Evolutionary conservation across 2,329 filamentous ascomycete genomes (phyloP).

Genomic region (Paecilomyces formosus): DNA sequence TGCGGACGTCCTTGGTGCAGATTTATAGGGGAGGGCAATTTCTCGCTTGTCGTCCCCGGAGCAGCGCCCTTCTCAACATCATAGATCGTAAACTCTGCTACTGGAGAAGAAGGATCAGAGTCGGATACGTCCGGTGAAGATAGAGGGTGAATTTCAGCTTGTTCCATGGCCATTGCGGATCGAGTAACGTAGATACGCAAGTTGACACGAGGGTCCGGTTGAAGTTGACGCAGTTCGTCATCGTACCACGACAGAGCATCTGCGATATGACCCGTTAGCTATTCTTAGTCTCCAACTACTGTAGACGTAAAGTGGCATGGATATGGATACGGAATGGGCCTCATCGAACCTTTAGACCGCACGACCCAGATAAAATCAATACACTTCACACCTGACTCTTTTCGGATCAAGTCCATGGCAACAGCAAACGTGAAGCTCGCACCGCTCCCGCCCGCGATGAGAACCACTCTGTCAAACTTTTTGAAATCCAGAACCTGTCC

Average conservation of each 20-base stretch:
- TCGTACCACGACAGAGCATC: neutral
- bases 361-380: conserved; percentile 4
- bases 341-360: neutral
- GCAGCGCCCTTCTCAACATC: neutral
- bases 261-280: neutral
- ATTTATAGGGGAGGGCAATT: neutral
- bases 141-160: neutral
- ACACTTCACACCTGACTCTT: neutral
- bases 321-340: neutral
- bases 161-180: neutral
- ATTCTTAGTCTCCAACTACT: neutral
- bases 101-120: neutral
- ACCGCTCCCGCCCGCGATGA: conserved; percentile 11
- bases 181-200: neutral
- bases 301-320: too few species aligned
- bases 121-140: neutral
- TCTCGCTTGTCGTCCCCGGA: neutral
- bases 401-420: conserved; percentile 6
- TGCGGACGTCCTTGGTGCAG: neutral
- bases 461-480: conserved; percentile 9
- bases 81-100: neutral
- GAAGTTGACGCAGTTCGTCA: neutral
- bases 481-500: conserved; percentile 10
- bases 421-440: conserved; percentile 10
- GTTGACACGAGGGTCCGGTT: neutral